phyloP scores from a whole-genome alignment of 495 filamentous ascomycete genomes.

The Aspergillus nanangensis region DNA sequence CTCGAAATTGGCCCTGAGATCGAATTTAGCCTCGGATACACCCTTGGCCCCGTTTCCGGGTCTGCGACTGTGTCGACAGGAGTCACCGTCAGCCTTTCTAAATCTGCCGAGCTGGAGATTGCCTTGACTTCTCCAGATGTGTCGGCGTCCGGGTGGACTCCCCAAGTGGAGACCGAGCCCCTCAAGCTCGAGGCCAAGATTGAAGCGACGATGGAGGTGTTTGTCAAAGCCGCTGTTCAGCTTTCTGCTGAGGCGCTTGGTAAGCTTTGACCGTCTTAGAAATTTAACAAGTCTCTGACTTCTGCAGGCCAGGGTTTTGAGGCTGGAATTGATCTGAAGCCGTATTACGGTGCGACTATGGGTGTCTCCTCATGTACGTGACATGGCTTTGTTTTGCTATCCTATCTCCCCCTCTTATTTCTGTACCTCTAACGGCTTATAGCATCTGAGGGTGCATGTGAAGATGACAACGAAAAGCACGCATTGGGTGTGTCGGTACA shows the following conservation, averaged over 20 bases:
- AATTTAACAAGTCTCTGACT: too few species aligned
- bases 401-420: too few species aligned
- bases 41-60: slow-evolving; percentile 21
- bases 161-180: slow-evolving; percentile 15
- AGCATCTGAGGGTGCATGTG: slow-evolving; percentile 15
- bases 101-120: slow-evolving; percentile 25
- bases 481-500: slow-evolving; percentile 12
- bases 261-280: too few species aligned
- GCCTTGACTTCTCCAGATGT: slow-evolving; percentile 23
- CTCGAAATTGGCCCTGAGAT: slow-evolving; percentile 32
- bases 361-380: background rate
- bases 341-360: slow-evolving; percentile 24
- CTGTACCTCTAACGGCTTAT: too few species aligned
- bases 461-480: slow-evolving; percentile 4
- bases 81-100: slow-evolving; percentile 14
- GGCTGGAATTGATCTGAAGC: slow-evolving; percentile 28
- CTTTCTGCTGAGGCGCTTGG: slow-evolving; percentile 23
- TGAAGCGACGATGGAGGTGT: slow-evolving; percentile 15
- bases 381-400: background rate
- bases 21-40: slow-evolving; percentile 22
- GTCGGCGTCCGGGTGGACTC: slow-evolving; percentile 26
- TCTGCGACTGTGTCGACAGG: slow-evolving; percentile 22
- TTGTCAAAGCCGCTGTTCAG: slow-evolving; percentile 22
- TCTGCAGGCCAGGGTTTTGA: too few species aligned
- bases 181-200: slow-evolving; percentile 24